Evolutionary conservation across 2,329 filamentous ascomycete genomes (phyloP), one percentile per base, ranked within the genome.

Genomic region (Cyphellophora attinorum): DNA sequence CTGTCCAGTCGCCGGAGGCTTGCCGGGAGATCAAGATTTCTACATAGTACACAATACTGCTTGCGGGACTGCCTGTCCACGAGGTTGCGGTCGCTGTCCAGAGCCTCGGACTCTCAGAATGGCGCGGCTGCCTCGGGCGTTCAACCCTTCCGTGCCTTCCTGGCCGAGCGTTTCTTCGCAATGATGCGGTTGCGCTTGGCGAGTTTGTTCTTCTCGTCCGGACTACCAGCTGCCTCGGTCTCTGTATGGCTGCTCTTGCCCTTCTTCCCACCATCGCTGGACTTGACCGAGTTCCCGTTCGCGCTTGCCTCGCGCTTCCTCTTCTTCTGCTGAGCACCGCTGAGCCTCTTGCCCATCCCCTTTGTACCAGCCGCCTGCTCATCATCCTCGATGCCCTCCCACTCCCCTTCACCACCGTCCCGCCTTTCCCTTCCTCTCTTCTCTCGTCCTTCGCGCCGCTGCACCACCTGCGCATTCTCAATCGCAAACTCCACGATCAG

Each of bases 401-500:
- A 40, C 28, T 51, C 3, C 31, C 31, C 34, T 33, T 34, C 40
- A 18, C 33, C 36, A 47, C 27, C 51, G 51, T 47, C 54, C 55
- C 27, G 33, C 23, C 39, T 17, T 27, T 39, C 38, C 29, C 31
- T 34, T 18, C 33, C 40, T 31, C 39, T 75, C 33, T 62, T 58
- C 53, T 85, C 79, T 31, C 65, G 65, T 41, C 79, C 75, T 41
- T 68, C 74, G 35, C 93, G 73, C 44, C 91, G 72, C 47, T 79
- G 74, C n/a, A 98, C 81, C 1, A 98, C 91, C 52, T 95, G 88
- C 1, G 85, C 88, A 51, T 98, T 98, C 62, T 98, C 91, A 56
- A 98, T 94, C 13, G 91, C 86, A 56, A 98, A 98, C 58, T 98
- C 93, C 23, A 89, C 89, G 53, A 98, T 85, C 33, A 98, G 63